A percentile compares a stretch with the other conserved stretches of the same genome.
These are phyloP conservation scores for Leptomonas pyrrhocoris DNA, from an alignment of 208 protist species.

Conservation along the genomic window DNA sequence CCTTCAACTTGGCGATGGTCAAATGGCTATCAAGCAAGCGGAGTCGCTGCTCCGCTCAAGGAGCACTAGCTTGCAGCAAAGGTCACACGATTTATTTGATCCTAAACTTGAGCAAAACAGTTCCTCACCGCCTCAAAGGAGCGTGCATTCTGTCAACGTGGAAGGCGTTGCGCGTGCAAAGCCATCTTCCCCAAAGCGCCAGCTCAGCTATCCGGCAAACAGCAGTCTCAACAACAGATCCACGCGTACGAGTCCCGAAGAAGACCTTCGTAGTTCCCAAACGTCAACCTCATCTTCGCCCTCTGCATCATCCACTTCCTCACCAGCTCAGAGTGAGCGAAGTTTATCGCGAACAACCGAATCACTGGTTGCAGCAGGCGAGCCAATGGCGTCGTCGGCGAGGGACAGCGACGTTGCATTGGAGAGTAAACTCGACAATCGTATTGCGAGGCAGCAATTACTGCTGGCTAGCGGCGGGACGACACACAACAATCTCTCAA, in stretches of 20 bases:
- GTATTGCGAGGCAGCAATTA: slow-evolving; percentile 16
- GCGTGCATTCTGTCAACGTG: neutral
- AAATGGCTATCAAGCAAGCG: neutral
- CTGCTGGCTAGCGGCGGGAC: slow-evolving; percentile 4
- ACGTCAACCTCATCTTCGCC: slow-evolving; percentile 4
- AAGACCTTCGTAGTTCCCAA: neutral
- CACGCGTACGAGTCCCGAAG: neutral
- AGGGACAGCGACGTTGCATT: neutral
- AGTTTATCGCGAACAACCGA: neutral
- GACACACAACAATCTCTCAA: neutral
- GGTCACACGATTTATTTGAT: slow-evolving; percentile 5
- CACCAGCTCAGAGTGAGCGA: neutral
- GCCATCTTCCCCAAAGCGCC: neutral
- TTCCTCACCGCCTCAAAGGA: neutral
- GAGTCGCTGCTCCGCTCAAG: slow-evolving; percentile 21
- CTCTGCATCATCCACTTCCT: neutral
- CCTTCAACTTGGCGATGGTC: slow-evolving; percentile 21
- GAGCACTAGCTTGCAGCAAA: slow-evolving; percentile 15
- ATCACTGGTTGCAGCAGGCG: neutral
- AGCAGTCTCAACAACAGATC: neutral
- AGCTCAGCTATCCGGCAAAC: slow-evolving; percentile 3
- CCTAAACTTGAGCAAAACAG: neutral
- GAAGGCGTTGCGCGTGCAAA: neutral
- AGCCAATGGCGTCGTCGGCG: neutral
- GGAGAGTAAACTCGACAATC: slow-evolving; percentile 4